Percentiles rank a stretch among this genome's conserved stretches.
These are phyloP conservation scores for Chrysosporium keratinophilum DNA, from an alignment of 2,329 filamentous ascomycete species.

Conservation along the genomic window DNA sequence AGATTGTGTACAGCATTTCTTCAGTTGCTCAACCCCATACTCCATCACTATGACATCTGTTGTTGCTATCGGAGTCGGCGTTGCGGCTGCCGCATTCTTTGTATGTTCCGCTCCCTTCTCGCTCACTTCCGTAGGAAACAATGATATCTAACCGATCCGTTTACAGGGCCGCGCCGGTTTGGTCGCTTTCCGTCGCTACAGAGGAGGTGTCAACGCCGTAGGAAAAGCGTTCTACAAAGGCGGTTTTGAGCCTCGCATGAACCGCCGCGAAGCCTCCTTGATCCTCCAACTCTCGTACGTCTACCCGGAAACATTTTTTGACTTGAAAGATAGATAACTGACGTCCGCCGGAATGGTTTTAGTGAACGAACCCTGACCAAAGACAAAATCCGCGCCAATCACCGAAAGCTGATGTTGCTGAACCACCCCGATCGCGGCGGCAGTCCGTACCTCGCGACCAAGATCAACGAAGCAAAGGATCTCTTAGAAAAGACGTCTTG, in stretches of 20 bases:
- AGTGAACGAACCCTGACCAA: constrained; percentile 83
- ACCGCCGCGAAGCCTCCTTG: constrained; percentile 74
- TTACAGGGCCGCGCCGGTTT: constrained; percentile 78
- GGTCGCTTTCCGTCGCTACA: constrained; percentile 74
- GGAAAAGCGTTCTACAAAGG: constrained; percentile 96
- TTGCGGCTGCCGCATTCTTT: constrained; percentile 59
- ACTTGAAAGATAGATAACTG: background rate
- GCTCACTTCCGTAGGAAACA: background rate
- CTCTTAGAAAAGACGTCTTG: constrained; percentile 62
- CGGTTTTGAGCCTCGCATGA: constrained; percentile 96
- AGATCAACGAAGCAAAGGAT: constrained; percentile 98
- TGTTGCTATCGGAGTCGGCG: constrained; percentile 37
- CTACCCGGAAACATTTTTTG: background rate
- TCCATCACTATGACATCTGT: constrained; percentile 33
- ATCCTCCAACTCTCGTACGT: constrained; percentile 82
- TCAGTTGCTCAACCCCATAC: background rate
- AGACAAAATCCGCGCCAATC: constrained; percentile 90
- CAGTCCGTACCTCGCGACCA: constrained; percentile 90
- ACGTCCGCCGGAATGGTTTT: background rate
- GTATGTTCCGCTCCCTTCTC: constrained; percentile 43
- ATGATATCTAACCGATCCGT: background rate
- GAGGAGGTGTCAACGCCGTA: constrained; percentile 57
- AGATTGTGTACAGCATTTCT: background rate
- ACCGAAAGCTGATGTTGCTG: constrained; percentile 88
- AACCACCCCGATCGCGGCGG: constrained; percentile 97